Conservation (phyloP, 176 grass and related monocot genomes). For the Zizania latifolia region DNA sequence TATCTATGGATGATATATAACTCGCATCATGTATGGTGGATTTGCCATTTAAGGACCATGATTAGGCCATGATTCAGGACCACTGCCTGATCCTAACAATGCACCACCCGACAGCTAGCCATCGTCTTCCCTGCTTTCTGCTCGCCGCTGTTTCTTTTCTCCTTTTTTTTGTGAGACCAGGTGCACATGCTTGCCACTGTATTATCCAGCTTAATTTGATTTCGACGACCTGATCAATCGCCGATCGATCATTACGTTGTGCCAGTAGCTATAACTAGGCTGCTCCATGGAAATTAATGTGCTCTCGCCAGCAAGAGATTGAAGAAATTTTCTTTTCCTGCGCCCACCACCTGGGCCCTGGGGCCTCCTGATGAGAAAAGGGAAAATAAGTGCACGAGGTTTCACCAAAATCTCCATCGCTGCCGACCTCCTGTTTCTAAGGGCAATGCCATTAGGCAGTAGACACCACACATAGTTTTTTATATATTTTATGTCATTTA, state of each 20-base stretch:
- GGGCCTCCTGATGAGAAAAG: neutral
- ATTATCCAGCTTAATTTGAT: neutral
- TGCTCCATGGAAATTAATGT: no score
- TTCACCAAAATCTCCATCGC: neutral
- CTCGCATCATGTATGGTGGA: neutral
- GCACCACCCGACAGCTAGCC: neutral
- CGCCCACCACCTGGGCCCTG: no score
- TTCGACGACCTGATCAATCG: neutral
- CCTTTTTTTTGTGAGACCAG: no score
- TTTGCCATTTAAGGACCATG: neutral
- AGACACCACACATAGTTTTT: no score
- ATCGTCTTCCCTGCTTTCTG: neutral
- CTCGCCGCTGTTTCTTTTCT: neutral
- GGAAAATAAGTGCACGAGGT: neutral
- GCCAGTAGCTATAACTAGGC: neutral
- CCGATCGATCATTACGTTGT: neutral
- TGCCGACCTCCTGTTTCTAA: neutral
- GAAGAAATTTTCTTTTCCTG: neutral
- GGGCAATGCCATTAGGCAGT: no score
- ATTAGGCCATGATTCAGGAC: slow-evolving; percentile 4
- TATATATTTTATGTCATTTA: no score
- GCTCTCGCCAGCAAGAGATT: neutral
- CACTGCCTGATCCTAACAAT: neutral
- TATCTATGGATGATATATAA: neutral
- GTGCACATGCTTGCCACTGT: neutral